Evolutionary conservation across 2,329 filamentous ascomycete genomes (phyloP), one percentile per base, ranked within the genome.

Genomic region (Chaetomiaceae sp.): DNA sequence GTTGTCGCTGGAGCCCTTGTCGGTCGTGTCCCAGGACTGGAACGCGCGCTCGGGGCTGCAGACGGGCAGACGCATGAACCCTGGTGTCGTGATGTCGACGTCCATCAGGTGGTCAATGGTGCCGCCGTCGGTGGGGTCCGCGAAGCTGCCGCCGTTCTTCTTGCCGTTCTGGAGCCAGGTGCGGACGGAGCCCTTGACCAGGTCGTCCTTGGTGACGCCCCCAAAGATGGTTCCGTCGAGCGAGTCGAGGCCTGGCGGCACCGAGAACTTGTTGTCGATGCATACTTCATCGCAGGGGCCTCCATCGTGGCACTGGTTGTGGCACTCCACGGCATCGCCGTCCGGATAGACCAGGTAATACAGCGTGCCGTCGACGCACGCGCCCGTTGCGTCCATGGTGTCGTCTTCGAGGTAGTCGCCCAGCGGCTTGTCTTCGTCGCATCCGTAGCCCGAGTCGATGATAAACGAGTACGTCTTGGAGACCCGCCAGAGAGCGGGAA

Each of bases 61-160:
- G 14, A 74, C 68, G 33, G 71, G 71, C 1, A 73, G 61, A 7
- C 61, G 64, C 36, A 73, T 62, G 52, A 66, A 66, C 2, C 71
- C 71, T 0, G 69, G 65, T 0, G 65, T 68, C 5, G 64, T 69
- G 36, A 72, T 49, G 51, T 70, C 65, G 27, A 52, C 25, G 16
- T 62, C 46, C 23, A 64, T 14, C 13, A 72, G 60, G 21, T 61
- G 16, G n/a, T 32, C 18, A 10, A 18, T 23, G 9, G 4, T 7
- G 14, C 2, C 11, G 27, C 9, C 16, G 21, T 21, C 16, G 16
- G 11, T n/a, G 5, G 18, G 4, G 29, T 53, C 23, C 3, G 30
- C 29, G 46, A 7, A 56, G 16, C 8, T 46, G 46, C 51, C 66
- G 21, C 62, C 62, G 57, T 72, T 72, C 20, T 58, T 46, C n/a